phyloP scores from a whole-genome alignment of 2,329 filamentous ascomycete species.

The Dendryphion nanum region DNA sequence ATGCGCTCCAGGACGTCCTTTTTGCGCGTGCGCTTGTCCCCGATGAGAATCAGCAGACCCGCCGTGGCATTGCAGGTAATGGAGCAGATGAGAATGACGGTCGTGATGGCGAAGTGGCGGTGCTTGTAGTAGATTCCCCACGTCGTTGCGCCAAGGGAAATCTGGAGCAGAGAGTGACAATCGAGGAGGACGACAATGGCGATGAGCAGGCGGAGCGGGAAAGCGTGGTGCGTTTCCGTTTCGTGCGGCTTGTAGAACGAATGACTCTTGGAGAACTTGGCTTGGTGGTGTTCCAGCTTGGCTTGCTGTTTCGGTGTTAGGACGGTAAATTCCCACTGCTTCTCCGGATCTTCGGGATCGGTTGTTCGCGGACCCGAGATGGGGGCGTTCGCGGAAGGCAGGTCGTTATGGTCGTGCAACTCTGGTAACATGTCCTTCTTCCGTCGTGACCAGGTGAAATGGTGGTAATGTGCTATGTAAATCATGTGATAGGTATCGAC shows the following conservation, averaged over 20 bases:
- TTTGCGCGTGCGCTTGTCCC: constrained; percentile 75
- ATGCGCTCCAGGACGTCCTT: constrained; percentile 80
- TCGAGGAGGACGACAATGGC: constrained; percentile 78
- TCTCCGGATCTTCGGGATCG: constrained; percentile 33
- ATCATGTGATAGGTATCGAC: constrained; percentile 88
- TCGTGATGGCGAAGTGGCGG: constrained; percentile 71
- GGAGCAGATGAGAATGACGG: constrained; percentile 75
- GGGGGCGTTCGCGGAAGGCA: constrained; percentile 51
- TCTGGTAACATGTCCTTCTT: constrained; percentile 61
- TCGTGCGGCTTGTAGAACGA: constrained; percentile 90
- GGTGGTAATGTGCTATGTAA: constrained; percentile 72
- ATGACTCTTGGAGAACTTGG: constrained; percentile 77
- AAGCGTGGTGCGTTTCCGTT: constrained; percentile 76
- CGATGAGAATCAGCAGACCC: constrained; percentile 72
- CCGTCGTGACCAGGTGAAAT: constrained; percentile 63
- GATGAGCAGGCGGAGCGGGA: constrained; percentile 71
- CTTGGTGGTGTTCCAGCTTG: constrained; percentile 72
- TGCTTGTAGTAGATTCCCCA: constrained; percentile 73
- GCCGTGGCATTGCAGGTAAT: constrained; percentile 76
- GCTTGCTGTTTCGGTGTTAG: constrained; percentile 65
- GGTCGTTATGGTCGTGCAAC: constrained; percentile 67
- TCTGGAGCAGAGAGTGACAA: constrained; percentile 75
- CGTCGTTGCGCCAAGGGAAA: constrained; percentile 73
- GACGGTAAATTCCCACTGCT: constrained; percentile 56
- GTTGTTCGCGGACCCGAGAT: constrained; percentile 42